Evolutionary conservation across 1,139 yeast genomes (phyloP), one percentile per base, ranked within the genome.

Genomic region (Hanseniaspora gamundiae): DNA sequence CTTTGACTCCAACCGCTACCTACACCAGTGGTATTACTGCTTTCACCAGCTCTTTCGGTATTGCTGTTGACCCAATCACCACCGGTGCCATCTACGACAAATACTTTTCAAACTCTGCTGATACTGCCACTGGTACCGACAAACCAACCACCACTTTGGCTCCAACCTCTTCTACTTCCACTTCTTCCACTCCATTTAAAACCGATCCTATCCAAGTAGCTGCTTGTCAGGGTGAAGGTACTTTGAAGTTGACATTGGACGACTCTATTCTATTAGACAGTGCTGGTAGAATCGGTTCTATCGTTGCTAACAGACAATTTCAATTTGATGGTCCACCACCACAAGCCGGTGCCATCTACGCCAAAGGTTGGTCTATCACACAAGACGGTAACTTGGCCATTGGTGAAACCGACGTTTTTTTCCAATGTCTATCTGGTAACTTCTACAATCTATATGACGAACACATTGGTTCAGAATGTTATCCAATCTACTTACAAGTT

Each of bases 371-470:
- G 88, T 70, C 81, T 41, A 64, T 79, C 52, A 69, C 78, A 46
- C 55, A 60, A 47, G 80, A 76, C 45, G 85, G 85, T 55, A 60
- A 67, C 68, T 76, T 82, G 60, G 84, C 85, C 48, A 67, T 82
- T 54, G 91, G 91, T 67, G 68, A 71, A 65, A 60, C 64, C 46
- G 72, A 75, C 49, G 67, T 68, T 49, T 81, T 82, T 78, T 81
- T 74, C 76, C 86, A 81, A 70, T 82, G 91, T 73, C 65, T 73
- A 56, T 79, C 87, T 30, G 93, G 93, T 55, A 70, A 70, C 59
- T 82, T 82, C 78, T 81, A 79, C 81, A 82, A 82, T 76, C 73
- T 82, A 65, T 82, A 82, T 67, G 86, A 80, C 60, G 70, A 79
- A 67, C 65, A 70, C 52, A 66, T 78, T 50, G 88, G 82, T 52